Evolutionary conservation across 768 basidiomycete species (phyloP).

Genomic region (Podaxis sp.): DNA sequence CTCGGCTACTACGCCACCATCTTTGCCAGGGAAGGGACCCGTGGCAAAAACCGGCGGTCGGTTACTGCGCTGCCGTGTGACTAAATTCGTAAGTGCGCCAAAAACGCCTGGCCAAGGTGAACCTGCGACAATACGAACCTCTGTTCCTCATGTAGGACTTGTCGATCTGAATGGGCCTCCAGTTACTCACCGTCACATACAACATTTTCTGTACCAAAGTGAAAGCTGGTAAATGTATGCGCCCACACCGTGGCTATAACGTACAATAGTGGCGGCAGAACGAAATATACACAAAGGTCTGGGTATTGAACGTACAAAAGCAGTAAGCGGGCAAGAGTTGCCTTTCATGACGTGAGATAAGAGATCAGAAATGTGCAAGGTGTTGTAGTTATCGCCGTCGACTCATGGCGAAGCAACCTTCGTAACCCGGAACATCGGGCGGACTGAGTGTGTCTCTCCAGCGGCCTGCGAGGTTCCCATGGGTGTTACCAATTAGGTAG

Average conservation of each 20-base stretch:
- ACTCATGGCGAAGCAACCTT: constrained; percentile 82
- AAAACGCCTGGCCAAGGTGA: background rate
- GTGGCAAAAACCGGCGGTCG: background rate
- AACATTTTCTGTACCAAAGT: too few relatives aligned
- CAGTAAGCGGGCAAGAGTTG: background rate
- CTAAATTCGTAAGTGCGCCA: background rate
- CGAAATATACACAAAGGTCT: background rate
- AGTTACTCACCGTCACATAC: too few relatives aligned
- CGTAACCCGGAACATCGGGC: constrained; percentile 65
- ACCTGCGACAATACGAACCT: too few relatives aligned
- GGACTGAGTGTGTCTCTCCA: constrained; percentile 86
- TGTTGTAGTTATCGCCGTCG: constrained; percentile 45
- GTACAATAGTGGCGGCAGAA: background rate
- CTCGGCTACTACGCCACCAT: background rate
- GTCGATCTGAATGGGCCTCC: too few relatives aligned
- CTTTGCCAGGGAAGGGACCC: background rate
- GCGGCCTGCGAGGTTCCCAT: constrained; percentile 76
- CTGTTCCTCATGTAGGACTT: too few relatives aligned
- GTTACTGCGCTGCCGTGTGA: background rate
- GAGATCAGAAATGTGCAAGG: background rate
- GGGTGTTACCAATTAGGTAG: constrained; percentile 68
- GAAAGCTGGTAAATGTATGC: background rate
- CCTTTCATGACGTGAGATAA: background rate
- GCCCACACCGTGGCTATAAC: background rate
- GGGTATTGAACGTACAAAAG: background rate